Percentiles rank a stretch among this genome's conserved stretches.
Conservation (phyloP, 192 early-diverging fungal genomes). For the Phycomyces blakesleeanus region DNA sequence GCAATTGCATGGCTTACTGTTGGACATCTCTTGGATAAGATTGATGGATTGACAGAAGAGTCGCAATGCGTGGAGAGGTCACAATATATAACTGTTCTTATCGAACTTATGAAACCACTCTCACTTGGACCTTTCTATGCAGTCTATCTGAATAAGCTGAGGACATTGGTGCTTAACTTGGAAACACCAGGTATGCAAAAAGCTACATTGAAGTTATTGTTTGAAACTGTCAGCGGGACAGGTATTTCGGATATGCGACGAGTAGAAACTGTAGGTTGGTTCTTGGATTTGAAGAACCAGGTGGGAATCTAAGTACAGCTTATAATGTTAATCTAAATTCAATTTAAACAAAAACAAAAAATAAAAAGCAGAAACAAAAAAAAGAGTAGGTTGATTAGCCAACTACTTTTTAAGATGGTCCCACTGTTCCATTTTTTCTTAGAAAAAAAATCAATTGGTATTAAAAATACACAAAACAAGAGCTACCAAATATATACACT, state of each 20-base stretch:
- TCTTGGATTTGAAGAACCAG: conserved; percentile 28
- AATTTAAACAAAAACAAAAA: too few species aligned
- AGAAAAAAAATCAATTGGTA: too few species aligned
- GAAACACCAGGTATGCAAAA: conserved; percentile 13
- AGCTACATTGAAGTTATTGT: conserved; percentile 28
- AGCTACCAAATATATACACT: too few species aligned
- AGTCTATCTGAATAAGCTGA: conserved; percentile 11
- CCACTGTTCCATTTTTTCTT: too few species aligned
- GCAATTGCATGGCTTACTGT: conserved; percentile 51
- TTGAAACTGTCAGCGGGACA: conserved; percentile 35
- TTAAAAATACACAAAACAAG: too few species aligned
- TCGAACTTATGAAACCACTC: conserved; percentile 34
- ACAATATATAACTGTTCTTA: conserved; percentile 20
- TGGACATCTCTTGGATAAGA: conserved; percentile 36
- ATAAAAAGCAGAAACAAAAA: too few species aligned
- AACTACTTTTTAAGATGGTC: too few species aligned
- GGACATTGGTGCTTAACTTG: conserved; percentile 6
- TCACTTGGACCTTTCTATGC: conserved; percentile 34
- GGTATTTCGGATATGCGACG: conserved; percentile 37
- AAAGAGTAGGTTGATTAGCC: too few species aligned
- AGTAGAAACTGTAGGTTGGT: conserved; percentile 37
- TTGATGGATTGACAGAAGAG: conserved; percentile 23
- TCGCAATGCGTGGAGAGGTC: conserved; percentile 10
- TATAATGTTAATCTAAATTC: too few species aligned
- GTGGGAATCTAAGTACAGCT: background rate